Evolutionary conservation across 768 basidiomycete species (phyloP).

Genomic region (Leccinum subgranulosum): DNA sequence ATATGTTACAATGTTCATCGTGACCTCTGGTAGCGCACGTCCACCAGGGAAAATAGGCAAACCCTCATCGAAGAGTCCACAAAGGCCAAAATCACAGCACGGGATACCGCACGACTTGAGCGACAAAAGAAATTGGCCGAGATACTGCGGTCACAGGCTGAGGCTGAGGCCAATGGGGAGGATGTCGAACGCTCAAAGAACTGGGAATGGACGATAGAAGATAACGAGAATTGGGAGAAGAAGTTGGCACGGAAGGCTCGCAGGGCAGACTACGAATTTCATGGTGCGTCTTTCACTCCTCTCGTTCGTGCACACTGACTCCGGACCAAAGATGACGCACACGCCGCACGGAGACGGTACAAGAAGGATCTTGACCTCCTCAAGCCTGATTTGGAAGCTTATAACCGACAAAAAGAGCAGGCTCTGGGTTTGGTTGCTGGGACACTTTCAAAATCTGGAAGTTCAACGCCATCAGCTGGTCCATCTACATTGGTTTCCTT

Average conservation of each 20-base stretch:
- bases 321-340: slow-evolving; percentile 68
- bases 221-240: slow-evolving; percentile 30
- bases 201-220: slow-evolving; percentile 66
- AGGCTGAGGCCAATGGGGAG: slow-evolving; percentile 89
- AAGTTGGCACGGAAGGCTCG: slow-evolving; percentile 78
- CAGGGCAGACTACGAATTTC: slow-evolving; percentile 86
- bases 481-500: slow-evolving; percentile 46
- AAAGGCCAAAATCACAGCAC: slow-evolving; percentile 68
- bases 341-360: slow-evolving; percentile 85
- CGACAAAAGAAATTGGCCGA: slow-evolving; percentile 90
- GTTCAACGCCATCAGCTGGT: slow-evolving; percentile 28
- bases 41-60: slow-evolving; percentile 78
- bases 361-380: slow-evolving; percentile 88
- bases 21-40: slow-evolving; percentile 53
- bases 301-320: not conserved
- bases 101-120: slow-evolving; percentile 82
- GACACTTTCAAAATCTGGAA: slow-evolving; percentile 46
- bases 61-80: slow-evolving; percentile 85
- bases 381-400: slow-evolving; percentile 83
- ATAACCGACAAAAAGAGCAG: slow-evolving; percentile 87
- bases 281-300: slow-evolving; percentile 52
- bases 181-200: slow-evolving; percentile 93
- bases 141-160: slow-evolving; percentile 75
- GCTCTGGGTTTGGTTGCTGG: slow-evolving; percentile 74
- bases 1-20: not conserved